A percentile compares a stretch with the other conserved stretches of the same genome.
Conservation (phyloP, 176 grass and related monocot species). For the Pontederia crassipes region DNA sequence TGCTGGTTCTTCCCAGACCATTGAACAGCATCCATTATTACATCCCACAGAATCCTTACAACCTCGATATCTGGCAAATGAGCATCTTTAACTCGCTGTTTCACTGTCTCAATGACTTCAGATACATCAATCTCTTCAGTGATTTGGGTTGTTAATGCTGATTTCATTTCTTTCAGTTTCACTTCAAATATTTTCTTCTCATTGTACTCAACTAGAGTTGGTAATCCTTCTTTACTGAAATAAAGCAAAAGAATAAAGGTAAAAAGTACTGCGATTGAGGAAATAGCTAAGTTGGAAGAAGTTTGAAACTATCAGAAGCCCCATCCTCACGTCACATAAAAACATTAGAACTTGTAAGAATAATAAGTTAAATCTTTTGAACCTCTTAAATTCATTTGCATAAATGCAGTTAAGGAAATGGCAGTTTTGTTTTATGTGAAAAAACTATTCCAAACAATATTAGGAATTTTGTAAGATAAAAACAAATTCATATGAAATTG, state of each 20-base stretch:
- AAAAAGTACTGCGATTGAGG: too few relatives aligned
- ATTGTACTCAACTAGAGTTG: conserved; percentile 72
- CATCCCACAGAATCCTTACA: conserved; percentile 83
- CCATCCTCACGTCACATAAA: neutral
- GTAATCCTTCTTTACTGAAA: conserved; percentile 75
- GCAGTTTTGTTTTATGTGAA: too few relatives aligned
- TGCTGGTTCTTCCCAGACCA: conserved; percentile 99
- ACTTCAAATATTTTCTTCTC: conserved; percentile 91
- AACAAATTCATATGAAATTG: too few relatives aligned
- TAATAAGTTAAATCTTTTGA: too few relatives aligned
- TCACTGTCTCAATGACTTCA: conserved; percentile 65
- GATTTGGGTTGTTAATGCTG: conserved; percentile 58
- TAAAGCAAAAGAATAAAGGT: neutral
- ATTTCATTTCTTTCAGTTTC: conserved; percentile 89
- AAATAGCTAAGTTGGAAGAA: neutral
- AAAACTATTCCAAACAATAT: too few relatives aligned
- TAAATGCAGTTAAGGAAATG: too few relatives aligned
- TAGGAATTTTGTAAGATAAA: too few relatives aligned
- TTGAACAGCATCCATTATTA: conserved; percentile 90
- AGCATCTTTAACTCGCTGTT: conserved; percentile 84
- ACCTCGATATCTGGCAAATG: conserved; percentile 89
- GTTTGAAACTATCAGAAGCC: too few relatives aligned
- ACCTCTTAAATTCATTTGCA: too few relatives aligned
- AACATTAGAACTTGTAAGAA: neutral
- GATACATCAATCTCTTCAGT: conserved; percentile 61